Percentiles rank a stretch among this genome's conserved stretches.
Evolutionary conservation across 1,284 basidiomycete genomes (phyloP).

Genomic region (Gymnopus androsaceus): DNA sequence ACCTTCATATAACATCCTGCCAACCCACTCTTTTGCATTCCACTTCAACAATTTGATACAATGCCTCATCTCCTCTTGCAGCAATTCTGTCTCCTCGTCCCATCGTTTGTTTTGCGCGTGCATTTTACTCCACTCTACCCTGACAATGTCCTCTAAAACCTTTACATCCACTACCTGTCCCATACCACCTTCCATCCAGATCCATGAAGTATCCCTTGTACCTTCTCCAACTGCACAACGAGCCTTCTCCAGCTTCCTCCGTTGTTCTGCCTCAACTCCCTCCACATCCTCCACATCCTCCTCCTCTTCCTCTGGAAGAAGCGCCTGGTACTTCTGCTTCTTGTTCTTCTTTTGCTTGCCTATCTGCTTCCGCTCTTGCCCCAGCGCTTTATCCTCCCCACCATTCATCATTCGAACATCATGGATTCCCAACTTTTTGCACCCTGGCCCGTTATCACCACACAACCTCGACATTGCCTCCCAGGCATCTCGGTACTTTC

Average conservation of each 20-base stretch:
- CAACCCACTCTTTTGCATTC: neutral
- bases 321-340: neutral
- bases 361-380: neutral
- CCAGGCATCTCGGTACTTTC: neutral
- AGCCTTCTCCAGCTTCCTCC: neutral
- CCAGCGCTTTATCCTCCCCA: neutral
- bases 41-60: neutral
- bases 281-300: neutral
- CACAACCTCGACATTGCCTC: neutral
- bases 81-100: conserved; percentile 11
- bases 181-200: neutral
- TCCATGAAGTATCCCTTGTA: neutral
- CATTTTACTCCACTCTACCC: neutral
- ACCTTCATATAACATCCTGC: no score
- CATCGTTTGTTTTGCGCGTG: conserved; percentile 16
- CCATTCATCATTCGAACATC: neutral
- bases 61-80: neutral
- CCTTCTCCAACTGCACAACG: no score
- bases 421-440: neutral
- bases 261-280: neutral
- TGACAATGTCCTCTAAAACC: neutral
- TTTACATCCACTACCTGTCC: neutral
- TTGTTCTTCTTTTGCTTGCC: neutral
- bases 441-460: neutral
- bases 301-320: neutral